A percentile compares a stretch with the other conserved stretches of the same genome.
Conservation (phyloP, 2,329 filamentous ascomycete species). For the Claviceps africana region DNA sequence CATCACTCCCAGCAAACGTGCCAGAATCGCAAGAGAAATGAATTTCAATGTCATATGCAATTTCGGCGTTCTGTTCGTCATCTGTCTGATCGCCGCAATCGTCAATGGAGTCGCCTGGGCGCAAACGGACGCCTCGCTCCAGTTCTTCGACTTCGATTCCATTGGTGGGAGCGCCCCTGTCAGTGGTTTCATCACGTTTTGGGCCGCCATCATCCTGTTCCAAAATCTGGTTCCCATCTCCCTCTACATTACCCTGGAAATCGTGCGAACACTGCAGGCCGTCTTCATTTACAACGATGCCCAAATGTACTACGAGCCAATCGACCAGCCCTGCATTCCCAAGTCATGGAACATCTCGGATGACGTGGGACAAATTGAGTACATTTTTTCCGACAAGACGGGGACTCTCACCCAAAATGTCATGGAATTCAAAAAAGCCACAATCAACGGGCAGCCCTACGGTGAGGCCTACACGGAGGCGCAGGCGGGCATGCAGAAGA, state of each 20-base stretch:
- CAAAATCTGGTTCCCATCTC: constrained; percentile 98
- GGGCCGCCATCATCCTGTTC: constrained; percentile 85
- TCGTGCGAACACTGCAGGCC: constrained; percentile 82
- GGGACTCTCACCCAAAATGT: constrained; percentile 92
- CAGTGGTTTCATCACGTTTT: constrained; percentile 92
- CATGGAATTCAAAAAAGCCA: constrained; percentile 99
- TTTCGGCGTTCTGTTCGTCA: constrained; percentile 74
- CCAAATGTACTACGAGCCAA: constrained; percentile 90
- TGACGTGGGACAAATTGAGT: constrained; percentile 94
- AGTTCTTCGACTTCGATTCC: constrained; percentile 75
- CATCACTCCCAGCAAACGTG: constrained; percentile 84
- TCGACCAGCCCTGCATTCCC: constrained; percentile 89
- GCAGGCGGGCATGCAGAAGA: constrained; percentile 88
- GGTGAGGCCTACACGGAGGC: constrained; percentile 97
- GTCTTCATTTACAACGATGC: constrained; percentile 96
- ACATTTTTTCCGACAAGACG: constrained; percentile 98
- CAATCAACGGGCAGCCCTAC: constrained; percentile 89
- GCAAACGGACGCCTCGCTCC: constrained; percentile 56
- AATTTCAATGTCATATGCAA: constrained; percentile 98
- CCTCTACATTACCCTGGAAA: constrained; percentile 92
- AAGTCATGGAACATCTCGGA: constrained; percentile 99
- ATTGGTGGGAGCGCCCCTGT: constrained; percentile 61
- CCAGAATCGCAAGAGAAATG: constrained; percentile 79
- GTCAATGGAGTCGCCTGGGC: constrained; percentile 75
- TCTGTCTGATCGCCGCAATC: constrained; percentile 78